phyloP scores from a whole-genome alignment of 306 rosid genomes.

The Gastrolobium villosum region DNA sequence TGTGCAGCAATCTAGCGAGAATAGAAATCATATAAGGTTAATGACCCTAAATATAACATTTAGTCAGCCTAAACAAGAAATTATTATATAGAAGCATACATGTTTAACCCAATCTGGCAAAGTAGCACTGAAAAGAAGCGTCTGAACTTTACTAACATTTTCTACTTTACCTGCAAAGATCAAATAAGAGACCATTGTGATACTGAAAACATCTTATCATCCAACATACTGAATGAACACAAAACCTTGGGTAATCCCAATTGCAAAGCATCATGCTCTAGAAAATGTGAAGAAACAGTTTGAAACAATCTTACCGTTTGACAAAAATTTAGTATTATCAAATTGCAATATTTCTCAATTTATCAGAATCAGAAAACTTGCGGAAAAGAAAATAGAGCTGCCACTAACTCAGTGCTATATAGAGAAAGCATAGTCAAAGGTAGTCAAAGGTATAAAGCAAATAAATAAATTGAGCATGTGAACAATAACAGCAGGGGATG shows the following conservation, averaged over 20 bases:
- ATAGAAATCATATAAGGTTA: conserved; percentile 1
- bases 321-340: neutral
- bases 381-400: neutral
- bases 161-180: conserved; percentile 73
- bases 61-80: conserved; percentile 19
- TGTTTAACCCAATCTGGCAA: conserved; percentile 88
- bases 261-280: neutral
- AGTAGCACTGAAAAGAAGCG: conserved; percentile 97
- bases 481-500: neutral
- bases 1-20: conserved; percentile 71
- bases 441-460: neutral
- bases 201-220: conserved; percentile 14
- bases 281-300: neutral
- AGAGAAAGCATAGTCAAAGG: neutral
- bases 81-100: conserved; percentile 48
- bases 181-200: conserved; percentile 2
- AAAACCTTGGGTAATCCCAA: conserved; percentile 1
- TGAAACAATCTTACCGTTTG: neutral
- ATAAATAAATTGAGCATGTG: neutral
- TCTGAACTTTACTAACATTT: conserved; percentile 82
- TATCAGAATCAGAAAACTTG: neutral
- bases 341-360: conserved; percentile 4
- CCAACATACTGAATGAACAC: neutral
- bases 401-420: neutral
- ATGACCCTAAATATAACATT: neutral